phyloP scores from a whole-genome alignment of 1,284 basidiomycete genomes.

The Malassezia japonica region DNA sequence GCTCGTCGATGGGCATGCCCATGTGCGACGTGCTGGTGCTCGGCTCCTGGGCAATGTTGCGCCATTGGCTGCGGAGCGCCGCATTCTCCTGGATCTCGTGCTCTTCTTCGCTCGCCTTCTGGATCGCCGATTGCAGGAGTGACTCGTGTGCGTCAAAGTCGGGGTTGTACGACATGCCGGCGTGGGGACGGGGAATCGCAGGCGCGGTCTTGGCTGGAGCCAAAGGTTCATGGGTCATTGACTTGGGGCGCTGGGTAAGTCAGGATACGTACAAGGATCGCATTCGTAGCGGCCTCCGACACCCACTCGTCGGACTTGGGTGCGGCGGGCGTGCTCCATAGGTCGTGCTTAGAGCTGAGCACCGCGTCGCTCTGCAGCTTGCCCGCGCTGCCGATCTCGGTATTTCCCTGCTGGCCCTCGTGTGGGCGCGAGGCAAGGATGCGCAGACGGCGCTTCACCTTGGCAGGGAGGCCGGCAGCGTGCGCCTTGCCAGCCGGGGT shows the following conservation, averaged over 20 bases:
- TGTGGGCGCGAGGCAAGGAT: constrained; percentile 17
- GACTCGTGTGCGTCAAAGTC: constrained; percentile 65
- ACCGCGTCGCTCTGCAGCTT: constrained; percentile 16
- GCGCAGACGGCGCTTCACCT: constrained; percentile 22
- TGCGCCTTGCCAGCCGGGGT: constrained; percentile 14
- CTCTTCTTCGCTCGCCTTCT: constrained; percentile 58
- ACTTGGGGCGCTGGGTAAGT: constrained; percentile 2
- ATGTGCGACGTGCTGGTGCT: constrained; percentile 16
- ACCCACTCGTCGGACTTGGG: constrained; percentile 9
- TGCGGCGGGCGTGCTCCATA: constrained; percentile 2
- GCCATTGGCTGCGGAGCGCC: constrained; percentile 8
- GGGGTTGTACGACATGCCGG: constrained; percentile 90
- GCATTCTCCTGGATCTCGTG: constrained; percentile 53
- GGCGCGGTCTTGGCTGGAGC: constrained; percentile 42
- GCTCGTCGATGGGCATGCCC: constrained; percentile 24
- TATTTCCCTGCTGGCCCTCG: constrained; percentile 5
- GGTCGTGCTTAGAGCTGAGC: constrained; percentile 10
- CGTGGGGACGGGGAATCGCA: constrained; percentile 66
- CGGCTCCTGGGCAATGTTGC: constrained; percentile 12
- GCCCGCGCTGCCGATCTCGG: constrained; percentile 10
- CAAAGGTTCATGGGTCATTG: constrained; percentile 2
- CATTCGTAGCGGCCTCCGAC: not conserved
- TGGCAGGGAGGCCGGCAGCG: constrained; percentile 24
- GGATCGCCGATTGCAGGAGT: constrained; percentile 63
- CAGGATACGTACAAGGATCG: not conserved